Conservation (phyloP, 2,329 filamentous ascomycete genomes). For the Sarocladium brachiariae region DNA sequence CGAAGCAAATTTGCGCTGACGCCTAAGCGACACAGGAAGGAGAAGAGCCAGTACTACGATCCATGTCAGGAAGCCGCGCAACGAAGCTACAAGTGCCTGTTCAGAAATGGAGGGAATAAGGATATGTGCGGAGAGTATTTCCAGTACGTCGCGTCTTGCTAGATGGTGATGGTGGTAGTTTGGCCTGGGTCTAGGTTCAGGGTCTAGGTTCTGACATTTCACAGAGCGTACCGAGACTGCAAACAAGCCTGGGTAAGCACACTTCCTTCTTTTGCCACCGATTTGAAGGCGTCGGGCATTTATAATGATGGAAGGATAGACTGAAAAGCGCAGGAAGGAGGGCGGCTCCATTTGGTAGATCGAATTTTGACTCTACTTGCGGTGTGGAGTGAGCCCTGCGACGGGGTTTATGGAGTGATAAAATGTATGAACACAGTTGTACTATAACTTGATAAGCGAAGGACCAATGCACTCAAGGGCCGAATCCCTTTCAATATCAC, state of each 20-base stretch:
- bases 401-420: too few species aligned
- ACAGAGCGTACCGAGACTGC: conserved; percentile 77
- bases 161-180: not conserved
- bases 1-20: not conserved
- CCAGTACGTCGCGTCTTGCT: conserved; percentile 49
- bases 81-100: conserved; percentile 78
- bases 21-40: conserved; percentile 55
- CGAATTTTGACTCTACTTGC: too few species aligned
- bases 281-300: not conserved
- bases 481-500: too few species aligned
- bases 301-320: conserved; percentile 2
- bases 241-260: conserved; percentile 75
- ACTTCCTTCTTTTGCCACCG: not conserved
- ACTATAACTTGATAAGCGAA: too few species aligned
- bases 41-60: conserved; percentile 83
- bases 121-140: conserved; percentile 95
- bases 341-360: conserved; percentile 4
- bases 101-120: conserved; percentile 79
- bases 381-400: too few species aligned
- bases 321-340: conserved; percentile 11
- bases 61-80: conserved; percentile 90
- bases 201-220: not conserved
- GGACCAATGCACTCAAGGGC: too few species aligned
- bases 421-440: too few species aligned
- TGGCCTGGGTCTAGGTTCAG: too few species aligned